phyloP scores from a whole-genome alignment of 2,329 filamentous ascomycete genomes.

The Neofusicoccum laricinum region DNA sequence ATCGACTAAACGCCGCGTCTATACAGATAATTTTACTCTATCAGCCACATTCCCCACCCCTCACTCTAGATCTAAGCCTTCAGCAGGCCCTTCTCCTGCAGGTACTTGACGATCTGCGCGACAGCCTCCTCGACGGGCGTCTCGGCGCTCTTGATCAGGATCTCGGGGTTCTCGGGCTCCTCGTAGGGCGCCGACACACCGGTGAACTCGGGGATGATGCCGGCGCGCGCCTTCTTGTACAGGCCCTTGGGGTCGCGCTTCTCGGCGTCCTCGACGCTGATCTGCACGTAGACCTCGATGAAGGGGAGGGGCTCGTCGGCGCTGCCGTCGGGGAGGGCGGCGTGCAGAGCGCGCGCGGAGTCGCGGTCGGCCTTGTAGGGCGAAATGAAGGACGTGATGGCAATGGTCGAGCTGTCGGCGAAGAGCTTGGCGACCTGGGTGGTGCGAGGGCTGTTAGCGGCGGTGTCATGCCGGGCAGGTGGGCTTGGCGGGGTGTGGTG shows the following conservation, averaged over 20 bases:
- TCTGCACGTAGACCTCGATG: conserved; percentile 90
- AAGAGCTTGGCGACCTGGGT: conserved; percentile 85
- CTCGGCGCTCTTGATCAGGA: conserved; percentile 80
- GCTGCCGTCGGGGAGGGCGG: conserved; percentile 49
- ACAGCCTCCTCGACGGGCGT: conserved; percentile 87
- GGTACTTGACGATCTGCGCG: conserved; percentile 75
- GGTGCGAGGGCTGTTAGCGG: not conserved
- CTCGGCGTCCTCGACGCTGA: conserved; percentile 88
- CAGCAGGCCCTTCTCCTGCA: conserved; percentile 67
- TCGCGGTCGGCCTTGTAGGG: conserved; percentile 87
- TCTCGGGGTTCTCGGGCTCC: conserved; percentile 79
- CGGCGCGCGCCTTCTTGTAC: conserved; percentile 93
- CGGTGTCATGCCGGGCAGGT: not conserved
- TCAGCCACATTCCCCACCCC: not conserved
- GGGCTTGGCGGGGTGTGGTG: not conserved
- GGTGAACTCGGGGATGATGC: conserved; percentile 96
- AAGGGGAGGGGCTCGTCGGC: conserved; percentile 69
- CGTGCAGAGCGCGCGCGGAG: conserved; percentile 77
- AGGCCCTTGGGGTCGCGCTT: conserved; percentile 94
- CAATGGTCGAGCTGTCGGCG: conserved; percentile 81
- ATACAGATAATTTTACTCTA: not conserved
- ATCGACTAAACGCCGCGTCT: not conserved
- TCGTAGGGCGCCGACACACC: conserved; percentile 95
- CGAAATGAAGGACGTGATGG: conserved; percentile 95
- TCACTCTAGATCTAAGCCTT: conserved; percentile 24